Evolutionary conservation across 164 flowering plant genomes (phyloP).

Genomic region (Magnolia kwangsiensis): DNA sequence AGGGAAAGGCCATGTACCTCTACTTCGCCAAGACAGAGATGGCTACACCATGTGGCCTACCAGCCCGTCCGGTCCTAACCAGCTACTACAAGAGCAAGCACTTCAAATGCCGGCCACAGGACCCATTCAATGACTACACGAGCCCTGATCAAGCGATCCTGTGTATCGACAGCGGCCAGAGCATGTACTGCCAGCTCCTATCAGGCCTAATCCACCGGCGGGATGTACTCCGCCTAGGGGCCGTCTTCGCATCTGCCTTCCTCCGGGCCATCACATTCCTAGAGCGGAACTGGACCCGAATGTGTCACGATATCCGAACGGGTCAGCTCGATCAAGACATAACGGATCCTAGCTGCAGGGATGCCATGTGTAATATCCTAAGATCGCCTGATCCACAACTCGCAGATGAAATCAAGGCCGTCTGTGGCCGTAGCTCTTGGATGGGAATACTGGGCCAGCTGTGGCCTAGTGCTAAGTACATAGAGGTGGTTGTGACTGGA

Average conservation of each 20-base stretch:
- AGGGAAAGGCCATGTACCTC: slow-evolving; percentile 81
- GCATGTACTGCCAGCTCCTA: slow-evolving; percentile 87
- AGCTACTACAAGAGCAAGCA: slow-evolving; percentile 87
- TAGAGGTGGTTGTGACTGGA: slow-evolving; percentile 84
- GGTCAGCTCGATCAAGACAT: slow-evolving; percentile 37
- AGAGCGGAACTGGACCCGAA: slow-evolving; percentile 45
- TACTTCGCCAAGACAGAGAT: slow-evolving; percentile 63
- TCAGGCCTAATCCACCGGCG: slow-evolving; percentile 60
- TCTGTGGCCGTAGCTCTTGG: slow-evolving; percentile 58
- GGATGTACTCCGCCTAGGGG: slow-evolving; percentile 71
- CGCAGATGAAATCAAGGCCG: slow-evolving; percentile 53
- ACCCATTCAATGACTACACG: slow-evolving; percentile 61
- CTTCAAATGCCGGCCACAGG: slow-evolving; percentile 54
- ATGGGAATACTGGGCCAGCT: slow-evolving; percentile 57
- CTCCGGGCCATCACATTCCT: slow-evolving; percentile 72
- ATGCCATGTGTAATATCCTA: slow-evolving; percentile 35
- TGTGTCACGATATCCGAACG: slow-evolving; percentile 54
- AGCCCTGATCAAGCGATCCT: slow-evolving; percentile 69
- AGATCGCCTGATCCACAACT: slow-evolving; percentile 41
- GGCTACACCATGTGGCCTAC: slow-evolving; percentile 63
- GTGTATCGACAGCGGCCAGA: slow-evolving; percentile 64
- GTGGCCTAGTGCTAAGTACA: slow-evolving; percentile 85
- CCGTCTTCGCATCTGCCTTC: slow-evolving; percentile 81
- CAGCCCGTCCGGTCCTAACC: slow-evolving; percentile 73
- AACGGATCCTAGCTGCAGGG: slow-evolving; percentile 44